Evolutionary conservation across 768 basidiomycete species (phyloP), one percentile per base, ranked within the genome.

Genomic region (Leucosporidium scottii): DNA sequence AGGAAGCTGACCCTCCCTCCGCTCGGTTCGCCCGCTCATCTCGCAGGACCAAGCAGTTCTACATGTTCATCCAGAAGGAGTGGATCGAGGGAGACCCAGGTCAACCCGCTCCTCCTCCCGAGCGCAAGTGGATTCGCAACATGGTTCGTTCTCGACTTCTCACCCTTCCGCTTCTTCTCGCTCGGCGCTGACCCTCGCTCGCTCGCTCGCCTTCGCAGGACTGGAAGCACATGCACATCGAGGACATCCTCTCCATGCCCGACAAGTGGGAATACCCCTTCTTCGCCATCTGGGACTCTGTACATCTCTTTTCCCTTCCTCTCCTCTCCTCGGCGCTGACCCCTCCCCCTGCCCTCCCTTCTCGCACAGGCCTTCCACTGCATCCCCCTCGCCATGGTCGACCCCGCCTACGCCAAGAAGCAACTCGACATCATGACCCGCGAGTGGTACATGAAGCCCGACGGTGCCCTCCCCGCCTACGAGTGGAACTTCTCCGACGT

Each of bases 191-290:
- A 44, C 31, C 3, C 10, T 34, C 28, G 4, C 47, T 31, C 25
- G 18, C 31, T 3, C 21, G 4, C 47, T 31, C 25, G n/a, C 55
- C 25, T 21, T 28, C 49, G 28, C 70, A 91, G 90, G 90, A 93
- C 75, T 99, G 96, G 96, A 87, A 84, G 72, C 94, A 99, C 79
- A 83, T 99, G 81, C 86, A 98, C 77, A 87, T 93, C 67, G 90
- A 90, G 61, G 96, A 99, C 76, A 86, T 99, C 69, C 83, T 99
- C 50, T 97, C 93, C 18, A 98, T 99, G 96, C 96, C 96, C 10
- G 94, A 99, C 80, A 99, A 99, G 88, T 94, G 96, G 96, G 96
- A 99, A 79, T 98, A 98, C 77, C 96, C 96, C 0, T 98, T 96
- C 83, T 98, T 99, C 75, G 93, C 94, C 0, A 93, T 93, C 67